phyloP scores from a whole-genome alignment of 257 asterid genomes.

The Plantago ovata region DNA sequence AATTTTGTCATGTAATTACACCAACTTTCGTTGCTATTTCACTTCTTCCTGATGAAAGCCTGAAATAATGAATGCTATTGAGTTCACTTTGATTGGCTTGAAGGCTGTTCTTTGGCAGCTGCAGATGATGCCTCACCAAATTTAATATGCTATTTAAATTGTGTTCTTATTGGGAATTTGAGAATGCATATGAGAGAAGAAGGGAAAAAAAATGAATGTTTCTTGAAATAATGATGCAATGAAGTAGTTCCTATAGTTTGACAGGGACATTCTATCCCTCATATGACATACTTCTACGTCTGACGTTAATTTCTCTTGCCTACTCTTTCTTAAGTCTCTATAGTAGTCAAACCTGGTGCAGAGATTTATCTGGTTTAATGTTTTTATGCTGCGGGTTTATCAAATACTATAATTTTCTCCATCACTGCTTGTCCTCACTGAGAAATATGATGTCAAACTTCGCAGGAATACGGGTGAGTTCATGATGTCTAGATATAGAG shows the following conservation, averaged over 20 bases:
- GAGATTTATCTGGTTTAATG: too few relatives aligned
- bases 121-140: not conserved
- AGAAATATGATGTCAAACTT: slow-evolving; percentile 22
- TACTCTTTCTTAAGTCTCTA: too few relatives aligned
- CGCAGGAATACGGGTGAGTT: slow-evolving; percentile 97
- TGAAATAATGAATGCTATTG: slow-evolving; percentile 4
- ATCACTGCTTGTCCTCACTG: slow-evolving; percentile 10
- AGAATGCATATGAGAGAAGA: too few relatives aligned
- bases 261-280: not conserved
- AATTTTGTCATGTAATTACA: not conserved
- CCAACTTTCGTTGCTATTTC: not conserved
- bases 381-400: slow-evolving; percentile 11
- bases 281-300: too few relatives aligned
- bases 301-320: too few relatives aligned
- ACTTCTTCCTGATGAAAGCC: not conserved
- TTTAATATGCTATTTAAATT: not conserved
- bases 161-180: not conserved
- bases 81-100: slow-evolving; percentile 14
- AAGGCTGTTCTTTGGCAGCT: not conserved
- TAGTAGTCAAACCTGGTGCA: too few relatives aligned
- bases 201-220: too few relatives aligned
- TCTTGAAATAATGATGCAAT: too few relatives aligned
- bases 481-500: slow-evolving; percentile 99
- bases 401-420: slow-evolving; percentile 5
- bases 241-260: too few relatives aligned